These are phyloP conservation scores for Cutaneotrichosporon spelunceum DNA, from an alignment of 1,284 basidiomycete genomes.

Conservation along the genomic window DNA sequence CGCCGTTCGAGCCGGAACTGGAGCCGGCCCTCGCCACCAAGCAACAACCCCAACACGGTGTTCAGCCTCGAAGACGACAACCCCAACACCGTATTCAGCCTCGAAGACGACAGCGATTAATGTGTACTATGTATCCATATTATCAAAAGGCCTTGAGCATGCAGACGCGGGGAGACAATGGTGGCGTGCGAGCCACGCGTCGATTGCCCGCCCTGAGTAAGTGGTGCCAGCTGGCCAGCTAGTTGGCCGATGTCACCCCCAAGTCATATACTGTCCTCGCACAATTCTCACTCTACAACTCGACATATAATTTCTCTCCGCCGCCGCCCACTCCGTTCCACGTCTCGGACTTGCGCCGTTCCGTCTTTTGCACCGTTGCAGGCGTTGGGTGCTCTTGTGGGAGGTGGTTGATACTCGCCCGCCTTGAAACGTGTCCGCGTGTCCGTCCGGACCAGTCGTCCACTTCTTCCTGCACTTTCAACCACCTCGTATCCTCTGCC, in stretches of 20 bases:
- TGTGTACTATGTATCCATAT: background rate
- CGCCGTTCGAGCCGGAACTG: background rate
- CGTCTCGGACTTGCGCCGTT: no score
- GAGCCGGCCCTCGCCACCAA: background rate
- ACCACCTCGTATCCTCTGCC: background rate
- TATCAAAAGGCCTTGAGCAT: background rate
- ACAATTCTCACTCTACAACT: no score
- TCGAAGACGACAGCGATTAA: constrained; percentile 14
- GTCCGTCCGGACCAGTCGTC: background rate
- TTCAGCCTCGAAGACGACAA: constrained; percentile 19
- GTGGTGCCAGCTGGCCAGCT: no score
- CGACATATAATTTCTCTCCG: background rate
- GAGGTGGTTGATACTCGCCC: background rate
- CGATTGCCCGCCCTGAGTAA: no score
- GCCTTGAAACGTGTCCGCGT: constrained; percentile 2
- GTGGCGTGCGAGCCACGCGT: background rate
- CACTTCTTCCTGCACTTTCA: background rate
- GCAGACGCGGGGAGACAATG: background rate
- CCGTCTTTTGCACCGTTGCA: no score
- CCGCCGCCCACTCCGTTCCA: no score
- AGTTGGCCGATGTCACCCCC: no score
- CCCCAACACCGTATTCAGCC: constrained; percentile 12
- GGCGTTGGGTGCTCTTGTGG: no score
- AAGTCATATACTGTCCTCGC: no score
- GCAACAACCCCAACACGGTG: constrained; percentile 1